Conservation (phyloP, 768 basidiomycete species). For the Panaeolus papilionaceus region DNA sequence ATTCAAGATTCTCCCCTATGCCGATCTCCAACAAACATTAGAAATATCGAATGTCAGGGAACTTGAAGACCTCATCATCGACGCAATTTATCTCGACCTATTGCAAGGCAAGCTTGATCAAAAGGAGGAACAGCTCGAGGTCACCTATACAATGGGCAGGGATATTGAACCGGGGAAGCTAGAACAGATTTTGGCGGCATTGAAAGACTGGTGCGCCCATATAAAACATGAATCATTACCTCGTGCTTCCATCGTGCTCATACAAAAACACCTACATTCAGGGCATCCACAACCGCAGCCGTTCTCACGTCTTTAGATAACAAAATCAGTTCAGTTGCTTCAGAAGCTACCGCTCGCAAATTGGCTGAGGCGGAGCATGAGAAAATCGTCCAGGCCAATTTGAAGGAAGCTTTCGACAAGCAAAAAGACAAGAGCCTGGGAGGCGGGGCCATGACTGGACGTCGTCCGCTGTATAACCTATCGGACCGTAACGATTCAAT, state of each 20-base stretch:
- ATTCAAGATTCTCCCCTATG: constrained; percentile 81
- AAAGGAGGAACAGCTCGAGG: constrained; percentile 85
- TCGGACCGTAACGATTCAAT: constrained; percentile 51
- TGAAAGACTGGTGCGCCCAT: constrained; percentile 67
- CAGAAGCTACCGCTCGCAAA: constrained; percentile 47
- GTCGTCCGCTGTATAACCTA: constrained; percentile 28
- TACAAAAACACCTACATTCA: constrained; percentile 33
- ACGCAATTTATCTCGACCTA: constrained; percentile 92
- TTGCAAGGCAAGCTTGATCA: constrained; percentile 94
- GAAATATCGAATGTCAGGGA: constrained; percentile 83
- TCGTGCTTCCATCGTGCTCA: constrained; percentile 9
- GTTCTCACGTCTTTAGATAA: constrained; percentile 77
- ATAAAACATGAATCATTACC: neutral
- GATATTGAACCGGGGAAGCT: constrained; percentile 84
- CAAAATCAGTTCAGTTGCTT: constrained; percentile 65
- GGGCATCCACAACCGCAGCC: constrained; percentile 73
- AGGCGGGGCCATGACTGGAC: constrained; percentile 30
- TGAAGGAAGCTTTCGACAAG: constrained; percentile 70
- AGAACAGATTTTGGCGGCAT: constrained; percentile 61
- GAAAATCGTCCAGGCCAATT: constrained; percentile 49
- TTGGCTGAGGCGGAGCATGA: constrained; percentile 61
- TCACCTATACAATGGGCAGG: constrained; percentile 92
- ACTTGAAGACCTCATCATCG: constrained; percentile 96
- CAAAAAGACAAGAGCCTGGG: constrained; percentile 62
- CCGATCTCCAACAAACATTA: constrained; percentile 69